phyloP scores from a whole-genome alignment of 495 filamentous ascomycete species.

The Penicillium cataractarum region DNA sequence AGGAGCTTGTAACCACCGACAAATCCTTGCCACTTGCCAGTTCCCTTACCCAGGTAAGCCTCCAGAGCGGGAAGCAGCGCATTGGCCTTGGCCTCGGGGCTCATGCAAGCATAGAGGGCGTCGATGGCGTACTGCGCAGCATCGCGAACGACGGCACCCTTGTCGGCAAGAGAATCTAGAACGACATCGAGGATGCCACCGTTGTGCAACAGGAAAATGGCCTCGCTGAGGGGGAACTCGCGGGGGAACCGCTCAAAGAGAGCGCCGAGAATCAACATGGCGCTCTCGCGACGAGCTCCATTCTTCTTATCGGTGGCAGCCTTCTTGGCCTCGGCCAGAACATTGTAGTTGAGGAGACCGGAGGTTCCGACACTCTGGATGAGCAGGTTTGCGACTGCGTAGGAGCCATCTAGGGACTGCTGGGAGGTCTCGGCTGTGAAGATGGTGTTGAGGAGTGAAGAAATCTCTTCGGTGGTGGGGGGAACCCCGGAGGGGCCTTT shows the following conservation, averaged over 20 bases:
- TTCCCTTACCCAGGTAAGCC: slow-evolving; percentile 73
- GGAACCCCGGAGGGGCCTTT: slow-evolving; percentile 56
- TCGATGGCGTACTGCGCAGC: slow-evolving; percentile 94
- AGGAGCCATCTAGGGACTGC: slow-evolving; percentile 83
- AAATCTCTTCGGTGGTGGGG: slow-evolving; percentile 72
- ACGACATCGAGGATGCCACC: slow-evolving; percentile 71
- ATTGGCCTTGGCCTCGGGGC: slow-evolving; percentile 77
- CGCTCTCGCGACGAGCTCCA: slow-evolving; percentile 80
- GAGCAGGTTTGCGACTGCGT: slow-evolving; percentile 78
- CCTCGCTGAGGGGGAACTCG: slow-evolving; percentile 77
- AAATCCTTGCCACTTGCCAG: slow-evolving; percentile 94
- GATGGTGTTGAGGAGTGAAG: slow-evolving; percentile 70
- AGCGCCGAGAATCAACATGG: slow-evolving; percentile 93
- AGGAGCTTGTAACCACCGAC: slow-evolving; percentile 82
- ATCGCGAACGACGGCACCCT: slow-evolving; percentile 84
- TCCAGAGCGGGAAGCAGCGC: slow-evolving; percentile 75
- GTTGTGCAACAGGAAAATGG: slow-evolving; percentile 78
- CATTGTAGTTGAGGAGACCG: slow-evolving; percentile 73
- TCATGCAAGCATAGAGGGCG: slow-evolving; percentile 77
- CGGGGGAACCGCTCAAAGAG: slow-evolving; percentile 86
- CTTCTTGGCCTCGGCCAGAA: slow-evolving; percentile 74
- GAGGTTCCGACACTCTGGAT: slow-evolving; percentile 76
- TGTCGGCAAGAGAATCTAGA: slow-evolving; percentile 88
- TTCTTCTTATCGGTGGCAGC: slow-evolving; percentile 94
- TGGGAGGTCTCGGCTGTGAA: slow-evolving; percentile 83